Conservation (phyloP, 2,329 filamentous ascomycete genomes). For the Microcyclospora tardicrescens region DNA sequence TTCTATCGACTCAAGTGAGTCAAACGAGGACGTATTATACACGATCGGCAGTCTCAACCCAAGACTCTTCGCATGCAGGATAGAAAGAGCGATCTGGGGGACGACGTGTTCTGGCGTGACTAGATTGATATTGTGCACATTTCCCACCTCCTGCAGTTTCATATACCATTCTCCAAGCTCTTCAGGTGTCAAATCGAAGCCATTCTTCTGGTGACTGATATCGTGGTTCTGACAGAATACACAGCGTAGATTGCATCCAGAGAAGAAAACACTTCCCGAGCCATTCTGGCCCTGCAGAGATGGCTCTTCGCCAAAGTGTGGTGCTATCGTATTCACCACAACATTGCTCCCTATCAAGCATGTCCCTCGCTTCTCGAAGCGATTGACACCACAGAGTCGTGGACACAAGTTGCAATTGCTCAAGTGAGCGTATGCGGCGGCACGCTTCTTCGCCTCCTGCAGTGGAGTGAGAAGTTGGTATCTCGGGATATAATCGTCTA, state of each 20-base stretch:
- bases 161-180: slow-evolving; percentile 71
- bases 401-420: slow-evolving; percentile 72
- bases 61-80: slow-evolving; percentile 57
- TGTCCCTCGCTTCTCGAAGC: slow-evolving; percentile 64
- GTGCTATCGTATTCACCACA: slow-evolving; percentile 73
- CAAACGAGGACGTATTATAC: slow-evolving; percentile 76
- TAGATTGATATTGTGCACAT: slow-evolving; percentile 81
- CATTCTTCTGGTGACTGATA: slow-evolving; percentile 69
- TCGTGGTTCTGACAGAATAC: slow-evolving; percentile 37
- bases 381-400: slow-evolving; percentile 62
- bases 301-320: slow-evolving; percentile 74
- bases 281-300: slow-evolving; percentile 74
- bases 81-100: slow-evolving; percentile 65
- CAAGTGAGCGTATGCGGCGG: slow-evolving; percentile 60
- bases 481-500: slow-evolving; percentile 60
- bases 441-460: slow-evolving; percentile 61
- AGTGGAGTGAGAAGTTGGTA: slow-evolving; percentile 56
- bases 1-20: slow-evolving; percentile 57
- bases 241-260: slow-evolving; percentile 61
- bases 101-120: slow-evolving; percentile 80
- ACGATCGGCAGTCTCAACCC: slow-evolving; percentile 62
- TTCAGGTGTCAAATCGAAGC: slow-evolving; percentile 65
- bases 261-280: slow-evolving; percentile 71
- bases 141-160: slow-evolving; percentile 67
- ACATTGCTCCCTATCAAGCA: slow-evolving; percentile 64